Conservation (phyloP, 257 asterid species). For the Primulina huaijiensis region DNA sequence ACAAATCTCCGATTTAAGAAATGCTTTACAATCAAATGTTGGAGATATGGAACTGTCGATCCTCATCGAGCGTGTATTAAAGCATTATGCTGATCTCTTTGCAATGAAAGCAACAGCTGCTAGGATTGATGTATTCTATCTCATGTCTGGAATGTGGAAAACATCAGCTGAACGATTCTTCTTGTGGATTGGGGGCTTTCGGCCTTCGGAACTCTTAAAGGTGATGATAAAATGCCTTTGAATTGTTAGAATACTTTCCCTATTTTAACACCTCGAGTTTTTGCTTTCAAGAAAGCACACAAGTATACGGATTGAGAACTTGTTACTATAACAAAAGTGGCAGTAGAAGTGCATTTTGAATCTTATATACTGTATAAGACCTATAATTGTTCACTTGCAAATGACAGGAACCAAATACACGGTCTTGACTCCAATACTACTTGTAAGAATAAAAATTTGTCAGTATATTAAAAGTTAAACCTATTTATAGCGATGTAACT, state of each 20-base stretch:
- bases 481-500: too few species aligned
- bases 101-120: slow-evolving; percentile 83
- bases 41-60: slow-evolving; percentile 55
- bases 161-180: slow-evolving; percentile 86
- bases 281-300: not conserved
- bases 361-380: not conserved
- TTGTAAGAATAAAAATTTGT: too few species aligned
- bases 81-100: slow-evolving; percentile 73
- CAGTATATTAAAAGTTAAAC: too few species aligned
- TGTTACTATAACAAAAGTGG: not conserved
- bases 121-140: slow-evolving; percentile 69
- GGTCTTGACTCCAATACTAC: not conserved
- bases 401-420: not conserved
- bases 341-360: not conserved
- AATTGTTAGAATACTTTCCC: not conserved
- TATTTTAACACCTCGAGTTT: not conserved
- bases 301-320: not conserved
- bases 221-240: slow-evolving; percentile 28
- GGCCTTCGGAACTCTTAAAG: slow-evolving; percentile 86
- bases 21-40: slow-evolving; percentile 55
- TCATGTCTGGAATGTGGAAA: slow-evolving; percentile 86
- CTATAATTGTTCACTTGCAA: not conserved
- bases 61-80: slow-evolving; percentile 53
- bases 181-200: slow-evolving; percentile 92
- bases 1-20: slow-evolving; percentile 51